Base-by-base conservation (phyloP, 2,329 filamentous ascomycete species). In the Sphaerulina musiva region DNA sequence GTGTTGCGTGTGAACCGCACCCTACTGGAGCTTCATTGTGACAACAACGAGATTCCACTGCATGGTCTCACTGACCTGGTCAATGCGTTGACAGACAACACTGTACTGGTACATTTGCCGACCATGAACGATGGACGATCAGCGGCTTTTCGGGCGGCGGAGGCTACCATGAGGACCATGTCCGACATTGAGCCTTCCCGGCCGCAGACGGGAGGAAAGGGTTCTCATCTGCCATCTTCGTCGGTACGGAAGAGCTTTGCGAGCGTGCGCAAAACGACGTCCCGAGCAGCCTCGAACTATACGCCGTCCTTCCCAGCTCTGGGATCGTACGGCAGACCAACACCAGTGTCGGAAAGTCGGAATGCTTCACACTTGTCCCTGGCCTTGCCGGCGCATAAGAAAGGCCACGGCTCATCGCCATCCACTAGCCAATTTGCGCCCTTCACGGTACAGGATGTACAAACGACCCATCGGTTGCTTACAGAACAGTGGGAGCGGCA, bases 41-140 rank as follows among this genome's bases (percentile, higher is more conserved):
- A 85, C 58, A 82, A 85, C 67, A 89, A 89, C 64, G 81, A 83
- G 51, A 85, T 87, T 52, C 83, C 83, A 44, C 74, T 87, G n/a
- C 81, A 84, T 59, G 84, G 82, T 1, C 84, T 86, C 59, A 86
- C 83, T 0, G 82, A 84, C 48, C 72, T 87, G 6, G 81, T 88
- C 47, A 85, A 87, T 62, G 78, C 83, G 14, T 70, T 88, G n/a
- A 78, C 84, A 55, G 78, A 77, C 41, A 89, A 89, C 63, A 78
- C 76, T 2, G 80, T 79, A 0, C 68, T 88, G 1, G 66, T 86
- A 11, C 79, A 78, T 60, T 75, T 88, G 34, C 83, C 85, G 5
- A 73, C 71, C 8, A 84, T 87, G 80, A 75, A 79, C 36, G 76
- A 80, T 58, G 83, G 85, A 57, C 77, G 84, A 45, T 73, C 76